These are phyloP conservation scores for Penicillium sp. DNA, from an alignment of 2,329 filamentous ascomycete species.

Conservation along the genomic window DNA sequence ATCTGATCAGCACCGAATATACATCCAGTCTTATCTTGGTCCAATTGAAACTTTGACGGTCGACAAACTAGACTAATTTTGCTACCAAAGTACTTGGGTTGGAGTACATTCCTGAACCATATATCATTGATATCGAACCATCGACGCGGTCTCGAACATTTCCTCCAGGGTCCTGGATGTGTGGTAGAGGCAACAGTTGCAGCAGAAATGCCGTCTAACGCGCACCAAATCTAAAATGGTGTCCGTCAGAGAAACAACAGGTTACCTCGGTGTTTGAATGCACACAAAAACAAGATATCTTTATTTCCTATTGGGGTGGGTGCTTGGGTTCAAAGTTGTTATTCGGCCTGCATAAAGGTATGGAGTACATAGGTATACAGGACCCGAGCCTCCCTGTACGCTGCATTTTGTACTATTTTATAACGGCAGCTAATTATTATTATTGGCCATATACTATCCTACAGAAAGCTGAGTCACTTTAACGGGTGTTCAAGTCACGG, in stretches of 20 bases:
- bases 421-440: too few relatives aligned
- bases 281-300: not conserved
- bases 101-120: not conserved
- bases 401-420: not conserved
- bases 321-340: slow-evolving; percentile 1
- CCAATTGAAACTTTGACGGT: slow-evolving; percentile 14
- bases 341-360: slow-evolving; percentile 9
- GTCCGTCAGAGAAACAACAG: not conserved
- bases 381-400: not conserved
- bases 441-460: not conserved
- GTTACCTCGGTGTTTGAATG: not conserved
- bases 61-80: not conserved
- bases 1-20: slow-evolving; percentile 1
- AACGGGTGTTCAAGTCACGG: not conserved
- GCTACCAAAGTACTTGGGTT: not conserved
- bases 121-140: not conserved
- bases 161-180: not conserved
- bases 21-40: slow-evolving; percentile 10
- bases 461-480: not conserved
- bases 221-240: not conserved
- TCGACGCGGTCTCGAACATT: not conserved
- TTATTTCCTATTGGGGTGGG: not conserved
- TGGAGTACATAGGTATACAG: slow-evolving; percentile 3
- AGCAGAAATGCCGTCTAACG: not conserved
- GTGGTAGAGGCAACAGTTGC: not conserved